Percentiles rank a stretch among this genome's conserved stretches.
Conservation (phyloP, 768 basidiomycete genomes). For the Podaxis rugospora region DNA sequence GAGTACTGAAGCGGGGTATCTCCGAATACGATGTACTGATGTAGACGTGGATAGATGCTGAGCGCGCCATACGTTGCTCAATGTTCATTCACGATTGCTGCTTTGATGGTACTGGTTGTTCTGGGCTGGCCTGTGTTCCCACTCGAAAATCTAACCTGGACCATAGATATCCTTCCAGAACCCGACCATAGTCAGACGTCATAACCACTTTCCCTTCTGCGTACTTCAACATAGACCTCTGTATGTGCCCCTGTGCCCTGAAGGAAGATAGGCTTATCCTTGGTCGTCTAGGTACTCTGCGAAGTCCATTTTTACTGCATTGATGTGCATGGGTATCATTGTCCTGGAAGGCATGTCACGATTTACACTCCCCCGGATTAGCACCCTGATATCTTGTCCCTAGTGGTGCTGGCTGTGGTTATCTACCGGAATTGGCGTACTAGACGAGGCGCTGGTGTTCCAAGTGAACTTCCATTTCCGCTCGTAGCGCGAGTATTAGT, state of each 20-base stretch:
- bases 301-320: slow-evolving; percentile 22
- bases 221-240: slow-evolving; percentile 18
- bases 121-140: background rate
- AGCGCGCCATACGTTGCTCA: slow-evolving; percentile 29
- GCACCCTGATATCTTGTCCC: background rate
- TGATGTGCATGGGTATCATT: slow-evolving; percentile 25
- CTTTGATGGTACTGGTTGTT: slow-evolving; percentile 21
- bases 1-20: background rate
- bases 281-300: slow-evolving; percentile 15
- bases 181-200: slow-evolving; percentile 23
- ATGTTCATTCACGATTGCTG: slow-evolving; percentile 23
- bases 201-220: slow-evolving; percentile 25
- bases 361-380: background rate
- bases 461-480: slow-evolving; percentile 20
- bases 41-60: slow-evolving; percentile 24
- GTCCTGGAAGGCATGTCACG: slow-evolving; percentile 22
- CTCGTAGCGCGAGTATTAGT: slow-evolving; percentile 28
- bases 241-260: slow-evolving; percentile 9
- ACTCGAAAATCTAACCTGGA: background rate
- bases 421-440: slow-evolving; percentile 28
- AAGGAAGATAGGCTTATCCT: background rate
- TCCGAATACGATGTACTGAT: background rate
- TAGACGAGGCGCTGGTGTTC: slow-evolving; percentile 23
- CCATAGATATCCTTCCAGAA: slow-evolving; percentile 20
- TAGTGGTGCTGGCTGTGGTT: slow-evolving; percentile 26